Base-by-base conservation (phyloP, 306 rosid species). In the Phaseolus lunatus region DNA sequence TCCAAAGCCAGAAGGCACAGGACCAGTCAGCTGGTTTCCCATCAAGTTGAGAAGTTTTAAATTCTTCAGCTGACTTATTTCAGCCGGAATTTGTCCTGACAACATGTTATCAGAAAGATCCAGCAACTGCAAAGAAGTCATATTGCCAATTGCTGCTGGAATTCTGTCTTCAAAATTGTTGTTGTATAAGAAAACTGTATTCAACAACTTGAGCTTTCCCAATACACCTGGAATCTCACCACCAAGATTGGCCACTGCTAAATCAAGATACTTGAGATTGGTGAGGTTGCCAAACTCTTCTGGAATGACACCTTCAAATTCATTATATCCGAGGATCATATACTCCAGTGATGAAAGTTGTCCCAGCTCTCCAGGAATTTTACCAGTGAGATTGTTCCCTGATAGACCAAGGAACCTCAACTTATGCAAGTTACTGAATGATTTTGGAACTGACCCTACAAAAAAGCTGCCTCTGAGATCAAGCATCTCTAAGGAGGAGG, bases 391-490 rank as follows among this genome's bases (percentile, higher is more conserved):
- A 47, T 91, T 92, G 53, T 92, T 95, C 76, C 99, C 99, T 1
- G 97, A 91, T 53, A 95, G 90, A 50, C 99, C 99, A 71, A 95
- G 96, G 89, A 92, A 95, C 88, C 84, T 92, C 79, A 95, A 84
- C 89, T 87, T 91, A 79, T 59, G 86, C 88, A 95, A 81, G 76
- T 84, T 86, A 68, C 81, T 84, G 61, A 88, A 86, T 20, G 97
- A 77, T 83, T 72, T 80, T 0, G 96, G 97, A 84, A 95, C 74
- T 9, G 86, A 61, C 27, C 97, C 99, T 77, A 71, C 80, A 52
- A 91, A 87, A 84, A 95, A 89, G 85, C 95, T 90, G 29, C 99
- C 99, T 82, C 97, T 84, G 47, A 95, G 94, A 89, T 95, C 99
- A 69, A 95, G 75, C 61, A 49, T 87, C 86, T 92, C 96, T 29